Base-by-base conservation (phyloP, 352 stramenopile species). In the Phytopythium aichiense region DNA sequence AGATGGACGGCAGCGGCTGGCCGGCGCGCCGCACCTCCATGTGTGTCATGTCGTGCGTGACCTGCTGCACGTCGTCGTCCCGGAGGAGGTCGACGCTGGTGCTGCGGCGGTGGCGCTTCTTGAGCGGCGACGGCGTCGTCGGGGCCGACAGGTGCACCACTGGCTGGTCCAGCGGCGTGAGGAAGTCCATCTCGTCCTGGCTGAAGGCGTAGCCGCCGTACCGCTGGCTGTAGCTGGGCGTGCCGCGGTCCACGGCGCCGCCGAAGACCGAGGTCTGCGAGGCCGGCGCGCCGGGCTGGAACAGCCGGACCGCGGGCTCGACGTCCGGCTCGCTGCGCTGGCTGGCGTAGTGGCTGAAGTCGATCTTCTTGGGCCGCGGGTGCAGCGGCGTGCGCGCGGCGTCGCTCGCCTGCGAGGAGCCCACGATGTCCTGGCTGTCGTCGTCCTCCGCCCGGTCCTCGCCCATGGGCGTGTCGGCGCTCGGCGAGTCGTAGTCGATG, bases 101-200 rank as follows among this genome's bases (percentile, higher is more conserved):
- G 53, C 60, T 61, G 49, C 81, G 68, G 28, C 86, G 79, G 55
- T 74, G 73, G 13, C 84, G 72, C 46, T 95, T 95, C 60, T 93
- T 93, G 25, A 95, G 69, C 8, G 86, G 86, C 33, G 86, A 93
- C 20, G 86, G 86, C 37, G 86, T 92, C 54, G 81, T 91, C 11
- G 86, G 84, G 52, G 93, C 85, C 23, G 86, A 95, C 49, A 95
- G 67, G 13, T 83, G 84, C 59, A 93, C 74, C 38, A 95, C 84
- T 2, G 86, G 86, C 60, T 95, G 86, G 66, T 95, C 86, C 60
- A 85, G 67, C 20, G 86, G 86, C 54, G 86, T 95, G 40, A 89
- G 77, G 72, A 92, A 95, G 69, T 95, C 86, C 65, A 93, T 72
- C 18, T 91, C 83, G 68, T 95, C 84, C 57, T 95, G 86, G 56